phyloP scores from a whole-genome alignment of 495 filamentous ascomycete genomes.

The Lindgomyces ingoldianus region DNA sequence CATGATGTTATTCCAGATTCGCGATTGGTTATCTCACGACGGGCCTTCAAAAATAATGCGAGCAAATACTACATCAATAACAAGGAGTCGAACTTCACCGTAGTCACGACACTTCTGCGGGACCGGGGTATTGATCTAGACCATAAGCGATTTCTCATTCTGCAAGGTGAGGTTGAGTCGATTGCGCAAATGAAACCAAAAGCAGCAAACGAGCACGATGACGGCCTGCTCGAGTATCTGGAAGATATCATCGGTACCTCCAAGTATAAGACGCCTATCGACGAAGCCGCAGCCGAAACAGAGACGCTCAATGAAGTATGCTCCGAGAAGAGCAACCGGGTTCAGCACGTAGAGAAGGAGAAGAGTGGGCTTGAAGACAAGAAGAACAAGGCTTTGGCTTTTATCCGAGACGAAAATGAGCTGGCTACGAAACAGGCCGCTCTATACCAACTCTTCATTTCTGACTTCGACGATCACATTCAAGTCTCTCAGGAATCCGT shows the following conservation, averaged over 20 bases:
- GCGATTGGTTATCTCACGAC: slow-evolving; percentile 80
- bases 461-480: slow-evolving; percentile 83
- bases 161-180: slow-evolving; percentile 97
- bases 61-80: slow-evolving; percentile 97
- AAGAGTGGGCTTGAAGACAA: slow-evolving; percentile 89
- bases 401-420: slow-evolving; percentile 90
- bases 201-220: slow-evolving; percentile 89
- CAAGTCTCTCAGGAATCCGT: slow-evolving; percentile 89
- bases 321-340: slow-evolving; percentile 86
- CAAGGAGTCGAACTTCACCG: slow-evolving; percentile 83
- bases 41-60: slow-evolving; percentile 95
- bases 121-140: slow-evolving; percentile 91
- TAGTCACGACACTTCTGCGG: slow-evolving; percentile 83
- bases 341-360: slow-evolving; percentile 98
- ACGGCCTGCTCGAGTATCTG: slow-evolving; percentile 92
- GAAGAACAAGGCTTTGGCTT: slow-evolving; percentile 90
- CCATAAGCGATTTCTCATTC: slow-evolving; percentile 95
- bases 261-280: slow-evolving; percentile 95
- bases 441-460: slow-evolving; percentile 86
- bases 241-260: slow-evolving; percentile 99
- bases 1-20: slow-evolving; percentile 77
- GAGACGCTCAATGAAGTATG: slow-evolving; percentile 94
- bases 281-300: slow-evolving; percentile 84
- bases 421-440: slow-evolving; percentile 82
- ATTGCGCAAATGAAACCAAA: slow-evolving; percentile 99